phyloP scores from a whole-genome alignment of 495 filamentous ascomycete genomes.

The Pyrenopolyporus hunteri region DNA sequence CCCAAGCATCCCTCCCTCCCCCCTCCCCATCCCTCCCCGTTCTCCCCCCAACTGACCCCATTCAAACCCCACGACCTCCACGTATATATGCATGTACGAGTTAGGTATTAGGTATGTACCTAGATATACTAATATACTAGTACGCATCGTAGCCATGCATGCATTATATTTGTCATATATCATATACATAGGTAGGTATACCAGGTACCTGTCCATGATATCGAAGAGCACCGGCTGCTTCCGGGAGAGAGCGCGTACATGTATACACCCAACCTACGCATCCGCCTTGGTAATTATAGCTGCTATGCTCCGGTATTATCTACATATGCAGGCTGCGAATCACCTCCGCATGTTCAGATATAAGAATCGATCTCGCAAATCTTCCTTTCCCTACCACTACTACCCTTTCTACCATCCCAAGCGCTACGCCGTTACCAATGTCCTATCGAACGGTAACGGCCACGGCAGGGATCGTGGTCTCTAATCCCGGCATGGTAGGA shows the following conservation, averaged over 20 bases:
- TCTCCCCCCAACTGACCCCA: neutral
- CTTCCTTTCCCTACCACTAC: neutral
- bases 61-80: neutral
- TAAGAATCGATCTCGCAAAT: neutral
- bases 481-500: conserved; percentile 11
- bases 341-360: no score
- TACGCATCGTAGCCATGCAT: neutral
- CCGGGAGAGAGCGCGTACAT: no score
- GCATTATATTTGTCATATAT: neutral
- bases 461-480: neutral
- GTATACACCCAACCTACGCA: no score
- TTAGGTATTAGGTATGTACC: neutral
- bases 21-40: no score
- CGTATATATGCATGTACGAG: neutral
- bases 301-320: no score
- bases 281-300: no score
- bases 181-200: neutral
- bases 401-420: neutral
- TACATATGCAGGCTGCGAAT: no score
- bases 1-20: no score
- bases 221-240: no score
- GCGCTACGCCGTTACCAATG: no score
- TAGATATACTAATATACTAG: neutral
- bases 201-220: no score
- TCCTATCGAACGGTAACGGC: neutral